A percentile compares a stretch with the other conserved stretches of the same genome.
Evolutionary conservation across 2,329 filamentous ascomycete genomes (phyloP).

Genomic region (Penicillium frequentans): DNA sequence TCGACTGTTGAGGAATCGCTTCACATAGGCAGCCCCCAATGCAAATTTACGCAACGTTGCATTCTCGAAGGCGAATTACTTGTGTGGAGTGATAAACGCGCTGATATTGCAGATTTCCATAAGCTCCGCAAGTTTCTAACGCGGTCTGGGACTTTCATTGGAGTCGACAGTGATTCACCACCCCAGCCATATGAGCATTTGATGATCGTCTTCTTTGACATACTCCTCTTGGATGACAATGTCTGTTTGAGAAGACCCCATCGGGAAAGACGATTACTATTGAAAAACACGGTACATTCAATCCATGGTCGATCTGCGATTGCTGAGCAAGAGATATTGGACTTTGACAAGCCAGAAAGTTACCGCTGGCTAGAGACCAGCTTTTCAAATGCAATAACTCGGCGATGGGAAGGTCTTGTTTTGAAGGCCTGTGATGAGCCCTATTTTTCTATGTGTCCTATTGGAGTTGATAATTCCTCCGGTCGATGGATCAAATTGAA

Average conservation of each 20-base stretch:
- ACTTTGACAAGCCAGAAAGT: constrained; percentile 60
- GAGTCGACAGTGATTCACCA: constrained; percentile 67
- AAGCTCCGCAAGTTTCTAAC: constrained; percentile 78
- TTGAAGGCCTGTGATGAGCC: constrained; percentile 74
- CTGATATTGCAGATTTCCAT: constrained; percentile 71
- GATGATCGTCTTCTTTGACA: constrained; percentile 63
- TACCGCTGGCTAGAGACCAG: constrained; percentile 58
- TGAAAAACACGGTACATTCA: constrained; percentile 57
- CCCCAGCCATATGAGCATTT: constrained; percentile 56
- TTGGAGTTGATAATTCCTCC: constrained; percentile 27
- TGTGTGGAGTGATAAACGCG: constrained; percentile 68
- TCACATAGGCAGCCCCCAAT: constrained; percentile 58
- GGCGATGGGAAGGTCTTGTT: constrained; percentile 74
- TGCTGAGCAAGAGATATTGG: constrained; percentile 65
- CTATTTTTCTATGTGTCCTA: constrained; percentile 63
- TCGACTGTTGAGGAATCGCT: constrained; percentile 65
- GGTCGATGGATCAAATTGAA: constrained; percentile 77
- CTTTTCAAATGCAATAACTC: constrained; percentile 67
- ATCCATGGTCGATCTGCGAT: constrained; percentile 66
- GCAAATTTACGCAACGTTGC: constrained; percentile 63
- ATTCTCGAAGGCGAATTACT: constrained; percentile 84
- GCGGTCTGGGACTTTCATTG: constrained; percentile 69
- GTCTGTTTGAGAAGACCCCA: constrained; percentile 50
- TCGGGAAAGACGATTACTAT: constrained; percentile 46
- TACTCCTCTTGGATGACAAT: constrained; percentile 58